These are phyloP conservation scores for Guyanaporus albipodus DNA, from an alignment of 768 basidiomycete species.

Conservation along the genomic window DNA sequence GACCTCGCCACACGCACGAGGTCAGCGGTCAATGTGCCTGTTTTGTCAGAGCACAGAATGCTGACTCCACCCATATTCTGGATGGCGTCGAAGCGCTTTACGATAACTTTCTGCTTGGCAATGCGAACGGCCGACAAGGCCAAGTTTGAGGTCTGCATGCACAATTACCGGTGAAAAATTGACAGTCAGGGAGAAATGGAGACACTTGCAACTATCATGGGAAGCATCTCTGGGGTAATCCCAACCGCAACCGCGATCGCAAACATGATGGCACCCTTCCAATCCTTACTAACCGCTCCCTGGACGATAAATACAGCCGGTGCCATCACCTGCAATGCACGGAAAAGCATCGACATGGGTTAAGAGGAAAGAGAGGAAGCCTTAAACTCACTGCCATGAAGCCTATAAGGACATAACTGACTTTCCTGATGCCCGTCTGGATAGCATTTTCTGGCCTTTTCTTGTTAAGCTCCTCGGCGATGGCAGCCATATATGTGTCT, in stretches of 20 bases:
- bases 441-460: constrained; percentile 33
- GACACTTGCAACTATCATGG: constrained; percentile 31
- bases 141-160: constrained; percentile 54
- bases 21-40: constrained; percentile 51
- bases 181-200: neutral
- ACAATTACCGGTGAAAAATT: constrained; percentile 28
- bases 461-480: constrained; percentile 31
- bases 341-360: neutral
- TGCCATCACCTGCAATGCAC: constrained; percentile 25
- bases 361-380: neutral
- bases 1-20: constrained; percentile 36
- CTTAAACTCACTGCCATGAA: constrained; percentile 27
- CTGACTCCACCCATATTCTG: constrained; percentile 57
- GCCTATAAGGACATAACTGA: constrained; percentile 30
- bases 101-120: constrained; percentile 56
- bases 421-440: constrained; percentile 32
- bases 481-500: constrained; percentile 34
- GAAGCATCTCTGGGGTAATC: constrained; percentile 33
- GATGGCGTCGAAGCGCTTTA: constrained; percentile 59
- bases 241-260: constrained; percentile 30
- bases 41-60: constrained; percentile 60
- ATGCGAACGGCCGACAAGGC: constrained; percentile 54
- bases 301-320: constrained; percentile 29
- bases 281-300: constrained; percentile 30
- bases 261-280: constrained; percentile 31